phyloP scores from a whole-genome alignment of 768 basidiomycete genomes.

The Multifurca ochricompacta region DNA sequence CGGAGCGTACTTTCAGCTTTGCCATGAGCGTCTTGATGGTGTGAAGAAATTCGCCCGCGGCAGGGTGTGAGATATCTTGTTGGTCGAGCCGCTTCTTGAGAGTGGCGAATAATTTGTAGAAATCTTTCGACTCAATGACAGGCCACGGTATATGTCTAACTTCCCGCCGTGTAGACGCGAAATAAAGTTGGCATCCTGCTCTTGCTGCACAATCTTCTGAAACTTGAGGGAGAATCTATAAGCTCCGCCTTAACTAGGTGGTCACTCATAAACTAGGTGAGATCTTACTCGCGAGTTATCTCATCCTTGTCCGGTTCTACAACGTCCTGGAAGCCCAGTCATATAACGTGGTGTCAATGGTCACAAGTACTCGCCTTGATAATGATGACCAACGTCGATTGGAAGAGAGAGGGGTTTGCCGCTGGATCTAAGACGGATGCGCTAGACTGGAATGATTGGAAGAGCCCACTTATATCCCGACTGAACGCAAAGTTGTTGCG shows the following conservation, averaged over 20 bases:
- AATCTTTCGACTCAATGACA: constrained; percentile 52
- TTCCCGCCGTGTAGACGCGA: constrained; percentile 50
- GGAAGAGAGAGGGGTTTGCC: constrained; percentile 50
- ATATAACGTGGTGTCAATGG: background rate
- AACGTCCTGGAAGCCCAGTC: constrained; percentile 41
- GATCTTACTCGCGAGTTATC: constrained; percentile 46
- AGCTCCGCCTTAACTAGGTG: background rate
- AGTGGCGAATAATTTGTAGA: constrained; percentile 44
- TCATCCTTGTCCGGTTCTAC: constrained; percentile 53
- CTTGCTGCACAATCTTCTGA: constrained; percentile 51
- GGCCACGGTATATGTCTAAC: constrained; percentile 59
- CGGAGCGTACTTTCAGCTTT: background rate
- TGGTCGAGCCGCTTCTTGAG: constrained; percentile 42
- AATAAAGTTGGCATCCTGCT: constrained; percentile 57
- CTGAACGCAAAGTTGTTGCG: constrained; percentile 59
- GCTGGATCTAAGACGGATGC: constrained; percentile 50
- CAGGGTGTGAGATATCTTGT: constrained; percentile 40
- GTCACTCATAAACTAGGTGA: background rate
- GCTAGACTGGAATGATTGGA: constrained; percentile 54
- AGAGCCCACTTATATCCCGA: constrained; percentile 53
- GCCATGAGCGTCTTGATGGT: constrained; percentile 13
- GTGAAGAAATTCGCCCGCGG: constrained; percentile 42
- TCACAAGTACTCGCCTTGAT: constrained; percentile 40
- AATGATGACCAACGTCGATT: constrained; percentile 50
- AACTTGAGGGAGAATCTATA: constrained; percentile 48